Conservation (phyloP, 331 rosid genomes). For the Quercus tomentella region DNA sequence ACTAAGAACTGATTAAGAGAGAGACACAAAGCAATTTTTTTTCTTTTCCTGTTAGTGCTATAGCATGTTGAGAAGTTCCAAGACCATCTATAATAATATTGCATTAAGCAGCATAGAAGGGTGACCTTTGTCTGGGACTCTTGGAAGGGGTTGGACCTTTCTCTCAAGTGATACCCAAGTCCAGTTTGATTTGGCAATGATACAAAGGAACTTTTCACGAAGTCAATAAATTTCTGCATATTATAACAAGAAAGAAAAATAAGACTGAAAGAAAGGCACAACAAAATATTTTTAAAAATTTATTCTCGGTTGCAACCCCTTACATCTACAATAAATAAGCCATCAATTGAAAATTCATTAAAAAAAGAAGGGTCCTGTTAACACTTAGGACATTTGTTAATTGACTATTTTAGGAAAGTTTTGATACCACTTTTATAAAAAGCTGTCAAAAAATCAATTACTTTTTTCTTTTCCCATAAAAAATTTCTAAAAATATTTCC, state of each 20-base stretch:
- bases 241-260: not conserved
- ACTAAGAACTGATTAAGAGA: not conserved
- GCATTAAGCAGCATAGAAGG: constrained; percentile 8
- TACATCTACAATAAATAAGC: not conserved
- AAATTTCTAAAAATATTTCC: too few relatives aligned
- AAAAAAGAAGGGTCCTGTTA: not conserved
- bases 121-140: constrained; percentile 16
- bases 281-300: constrained; percentile 7
- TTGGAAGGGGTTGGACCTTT: constrained; percentile 41
- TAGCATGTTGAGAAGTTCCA: not conserved
- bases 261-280: constrained; percentile 6
- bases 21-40: not conserved
- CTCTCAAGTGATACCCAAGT: constrained; percentile 33
- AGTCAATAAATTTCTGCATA: constrained; percentile 75
- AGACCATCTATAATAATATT: too few relatives aligned
- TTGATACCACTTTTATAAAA: too few relatives aligned
- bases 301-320: not conserved
- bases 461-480: too few relatives aligned
- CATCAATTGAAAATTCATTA: not conserved
- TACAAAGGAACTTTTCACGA: constrained; percentile 59
- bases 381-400: too few relatives aligned
- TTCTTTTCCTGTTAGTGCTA: not conserved
- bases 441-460: too few relatives aligned
- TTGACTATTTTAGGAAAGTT: too few relatives aligned
- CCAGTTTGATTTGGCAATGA: constrained; percentile 32